A percentile compares a stretch with the other conserved stretches of the same genome.
Evolutionary conservation across 257 asterid species (phyloP).

Genomic region (Solanum virginianum): DNA sequence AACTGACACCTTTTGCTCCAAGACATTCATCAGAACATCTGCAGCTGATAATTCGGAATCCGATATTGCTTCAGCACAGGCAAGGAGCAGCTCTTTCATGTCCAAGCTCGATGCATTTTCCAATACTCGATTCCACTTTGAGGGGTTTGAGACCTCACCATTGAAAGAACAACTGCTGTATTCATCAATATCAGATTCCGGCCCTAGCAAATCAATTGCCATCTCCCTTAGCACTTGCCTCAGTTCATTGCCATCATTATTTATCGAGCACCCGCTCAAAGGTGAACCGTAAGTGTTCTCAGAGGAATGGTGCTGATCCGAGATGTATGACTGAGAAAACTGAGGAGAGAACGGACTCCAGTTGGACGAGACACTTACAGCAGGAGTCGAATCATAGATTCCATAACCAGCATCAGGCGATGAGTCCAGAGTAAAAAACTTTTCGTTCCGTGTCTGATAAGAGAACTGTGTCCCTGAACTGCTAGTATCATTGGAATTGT

Average conservation of each 20-base stretch:
- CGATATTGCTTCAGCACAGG: slow-evolving; percentile 66
- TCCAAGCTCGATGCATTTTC: slow-evolving; percentile 73
- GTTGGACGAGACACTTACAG: slow-evolving; percentile 45
- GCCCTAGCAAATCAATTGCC: slow-evolving; percentile 56
- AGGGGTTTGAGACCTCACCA: slow-evolving; percentile 23
- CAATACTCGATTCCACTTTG: slow-evolving; percentile 43
- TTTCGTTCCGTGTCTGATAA: slow-evolving; percentile 36
- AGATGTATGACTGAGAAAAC: slow-evolving; percentile 55
- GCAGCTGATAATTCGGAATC: slow-evolving; percentile 54
- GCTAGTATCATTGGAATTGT: slow-evolving; percentile 20
- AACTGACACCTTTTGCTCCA: slow-evolving; percentile 68
- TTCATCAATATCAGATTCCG: slow-evolving; percentile 66
- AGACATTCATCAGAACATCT: slow-evolving; percentile 48
- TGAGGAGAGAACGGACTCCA: slow-evolving; percentile 77
- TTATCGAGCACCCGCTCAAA: slow-evolving; percentile 73
- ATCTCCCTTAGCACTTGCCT: slow-evolving; percentile 53
- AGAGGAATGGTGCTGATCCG: slow-evolving; percentile 44
- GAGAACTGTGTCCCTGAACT: slow-evolving; percentile 44
- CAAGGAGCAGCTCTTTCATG: slow-evolving; percentile 47
- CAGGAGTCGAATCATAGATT: slow-evolving; percentile 48
- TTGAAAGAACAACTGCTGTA: slow-evolving; percentile 36
- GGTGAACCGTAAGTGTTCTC: slow-evolving; percentile 68
- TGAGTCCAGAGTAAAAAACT: slow-evolving; percentile 80
- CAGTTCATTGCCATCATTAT: slow-evolving; percentile 54
- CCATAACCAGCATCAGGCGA: slow-evolving; percentile 36